These are phyloP conservation scores for Boechera divaricarpa DNA, from an alignment of 345 rosid genomes.

Conservation along the genomic window DNA sequence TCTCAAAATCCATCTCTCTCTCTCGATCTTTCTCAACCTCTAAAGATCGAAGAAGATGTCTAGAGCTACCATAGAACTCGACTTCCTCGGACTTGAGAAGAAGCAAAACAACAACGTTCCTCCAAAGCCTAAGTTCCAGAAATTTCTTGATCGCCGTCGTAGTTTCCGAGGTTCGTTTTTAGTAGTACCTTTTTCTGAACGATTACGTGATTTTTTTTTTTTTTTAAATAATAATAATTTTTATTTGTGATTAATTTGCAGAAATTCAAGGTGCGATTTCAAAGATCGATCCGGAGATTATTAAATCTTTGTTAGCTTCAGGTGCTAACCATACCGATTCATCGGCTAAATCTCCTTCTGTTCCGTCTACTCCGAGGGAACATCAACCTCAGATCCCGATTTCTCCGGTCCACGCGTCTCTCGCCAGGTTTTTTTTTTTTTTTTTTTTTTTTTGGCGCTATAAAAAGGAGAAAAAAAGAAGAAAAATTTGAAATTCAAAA, in stretches of 20 bases:
- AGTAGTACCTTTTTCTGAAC: not conserved
- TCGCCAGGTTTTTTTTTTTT: slow-evolving; percentile 43
- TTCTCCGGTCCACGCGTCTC: slow-evolving; percentile 49
- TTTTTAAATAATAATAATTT: not conserved
- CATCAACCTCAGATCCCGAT: slow-evolving; percentile 43
- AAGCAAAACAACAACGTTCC: slow-evolving; percentile 31
- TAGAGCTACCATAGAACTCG: slow-evolving; percentile 64
- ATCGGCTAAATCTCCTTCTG: slow-evolving; percentile 43
- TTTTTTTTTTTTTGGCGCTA: not conserved
- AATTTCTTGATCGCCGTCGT: slow-evolving; percentile 60
- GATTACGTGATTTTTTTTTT: not conserved
- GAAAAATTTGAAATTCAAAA: not conserved
- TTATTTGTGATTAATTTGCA: slow-evolving; percentile 30
- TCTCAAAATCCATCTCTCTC: not conserved
- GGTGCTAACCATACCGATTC: slow-evolving; percentile 37
- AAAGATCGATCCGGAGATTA: slow-evolving; percentile 75
- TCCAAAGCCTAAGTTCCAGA: slow-evolving; percentile 56
- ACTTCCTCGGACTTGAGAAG: slow-evolving; percentile 69
- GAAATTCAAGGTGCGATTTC: slow-evolving; percentile 86
- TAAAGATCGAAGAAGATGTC: slow-evolving; percentile 53
- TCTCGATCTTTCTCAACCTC: not conserved
- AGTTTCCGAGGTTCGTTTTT: slow-evolving; percentile 68
- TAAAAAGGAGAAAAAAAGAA: not conserved
- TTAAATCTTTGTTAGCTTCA: slow-evolving; percentile 72
- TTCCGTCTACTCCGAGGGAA: slow-evolving; percentile 60